Evolutionary conservation across 1,139 yeast genomes (phyloP).

Genomic region (Taphrina pruni): DNA sequence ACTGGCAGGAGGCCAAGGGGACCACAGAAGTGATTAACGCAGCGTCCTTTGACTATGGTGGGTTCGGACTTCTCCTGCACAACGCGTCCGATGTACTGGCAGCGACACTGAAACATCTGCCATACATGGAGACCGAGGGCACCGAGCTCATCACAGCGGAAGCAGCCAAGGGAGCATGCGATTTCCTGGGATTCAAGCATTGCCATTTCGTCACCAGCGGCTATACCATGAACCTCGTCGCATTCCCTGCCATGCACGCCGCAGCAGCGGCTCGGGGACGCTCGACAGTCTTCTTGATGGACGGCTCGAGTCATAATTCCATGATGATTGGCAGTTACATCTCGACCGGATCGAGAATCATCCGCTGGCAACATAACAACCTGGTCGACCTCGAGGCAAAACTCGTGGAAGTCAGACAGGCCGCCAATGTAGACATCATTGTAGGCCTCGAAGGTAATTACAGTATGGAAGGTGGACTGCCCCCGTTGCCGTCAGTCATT

Average conservation of each 20-base stretch:
- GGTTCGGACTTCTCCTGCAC: slow-evolving; percentile 24
- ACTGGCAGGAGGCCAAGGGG: slow-evolving; percentile 26
- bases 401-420: slow-evolving; percentile 1
- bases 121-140: slow-evolving; percentile 19
- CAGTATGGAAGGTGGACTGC: slow-evolving; percentile 96
- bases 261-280: slow-evolving; percentile 25
- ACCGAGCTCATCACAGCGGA: slow-evolving; percentile 24
- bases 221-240: slow-evolving; percentile 35
- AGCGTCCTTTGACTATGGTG: slow-evolving; percentile 41
- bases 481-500: slow-evolving; percentile 78
- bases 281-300: slow-evolving; percentile 35
- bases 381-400: slow-evolving; percentile 32
- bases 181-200: slow-evolving; percentile 25
- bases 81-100: slow-evolving; percentile 27
- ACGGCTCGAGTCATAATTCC: slow-evolving; percentile 35
- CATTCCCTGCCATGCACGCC: slow-evolving; percentile 30
- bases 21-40: slow-evolving; percentile 29
- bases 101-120: slow-evolving; percentile 5
- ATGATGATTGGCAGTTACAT: slow-evolving; percentile 37
- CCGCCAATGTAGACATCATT: slow-evolving; percentile 60
- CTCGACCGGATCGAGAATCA: slow-evolving; percentile 24
- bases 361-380: slow-evolving; percentile 31
- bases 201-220: slow-evolving; percentile 37
- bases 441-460: slow-evolving; percentile 94
- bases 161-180: slow-evolving; percentile 15